These are phyloP conservation scores for Monosporascus sp. DNA, from an alignment of 2,329 filamentous ascomycete genomes.

Conservation along the genomic window DNA sequence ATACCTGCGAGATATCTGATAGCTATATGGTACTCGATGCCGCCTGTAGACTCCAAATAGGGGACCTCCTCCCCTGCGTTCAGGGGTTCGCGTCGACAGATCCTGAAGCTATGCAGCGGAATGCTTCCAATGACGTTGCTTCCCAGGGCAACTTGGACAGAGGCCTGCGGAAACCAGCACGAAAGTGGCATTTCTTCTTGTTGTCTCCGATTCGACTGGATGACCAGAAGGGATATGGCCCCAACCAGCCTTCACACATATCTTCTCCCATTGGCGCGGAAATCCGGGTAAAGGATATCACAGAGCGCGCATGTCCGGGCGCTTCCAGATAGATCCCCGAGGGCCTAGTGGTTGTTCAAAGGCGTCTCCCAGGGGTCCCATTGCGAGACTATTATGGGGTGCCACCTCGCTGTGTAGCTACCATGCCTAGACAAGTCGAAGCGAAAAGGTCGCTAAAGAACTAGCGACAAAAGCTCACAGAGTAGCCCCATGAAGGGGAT, in stretches of 20 bases:
- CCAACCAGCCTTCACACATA: constrained; percentile 11
- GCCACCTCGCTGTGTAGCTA: constrained; percentile 4
- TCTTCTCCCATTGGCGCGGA: constrained; percentile 1
- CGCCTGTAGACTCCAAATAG: constrained; percentile 1
- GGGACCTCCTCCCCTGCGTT: constrained; percentile 1
- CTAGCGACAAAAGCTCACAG: constrained; percentile 6
- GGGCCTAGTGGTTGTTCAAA: constrained; percentile 9
- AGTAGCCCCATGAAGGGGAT: constrained; percentile 1
- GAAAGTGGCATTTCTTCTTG: constrained; percentile 11
- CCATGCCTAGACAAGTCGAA: constrained; percentile 4
- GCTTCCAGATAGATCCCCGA: constrained; percentile 6
- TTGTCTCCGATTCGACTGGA: constrained; percentile 3
- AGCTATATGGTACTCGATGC: not conserved
- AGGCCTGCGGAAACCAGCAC: constrained; percentile 10
- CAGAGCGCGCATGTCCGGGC: constrained; percentile 10
- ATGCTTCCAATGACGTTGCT: constrained; percentile 4
- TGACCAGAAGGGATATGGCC: constrained; percentile 10
- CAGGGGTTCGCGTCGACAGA: constrained; percentile 3
- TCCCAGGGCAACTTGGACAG: constrained; percentile 6
- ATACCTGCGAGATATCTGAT: not conserved
- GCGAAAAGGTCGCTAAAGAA: constrained; percentile 8
- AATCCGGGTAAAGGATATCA: constrained; percentile 7
- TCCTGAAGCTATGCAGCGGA: constrained; percentile 9
- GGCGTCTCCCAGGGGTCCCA: constrained; percentile 7
- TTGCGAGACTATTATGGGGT: not conserved